Evolutionary conservation across 2,329 filamentous ascomycete genomes (phyloP).

Genomic region (Raffaelea albimanens): DNA sequence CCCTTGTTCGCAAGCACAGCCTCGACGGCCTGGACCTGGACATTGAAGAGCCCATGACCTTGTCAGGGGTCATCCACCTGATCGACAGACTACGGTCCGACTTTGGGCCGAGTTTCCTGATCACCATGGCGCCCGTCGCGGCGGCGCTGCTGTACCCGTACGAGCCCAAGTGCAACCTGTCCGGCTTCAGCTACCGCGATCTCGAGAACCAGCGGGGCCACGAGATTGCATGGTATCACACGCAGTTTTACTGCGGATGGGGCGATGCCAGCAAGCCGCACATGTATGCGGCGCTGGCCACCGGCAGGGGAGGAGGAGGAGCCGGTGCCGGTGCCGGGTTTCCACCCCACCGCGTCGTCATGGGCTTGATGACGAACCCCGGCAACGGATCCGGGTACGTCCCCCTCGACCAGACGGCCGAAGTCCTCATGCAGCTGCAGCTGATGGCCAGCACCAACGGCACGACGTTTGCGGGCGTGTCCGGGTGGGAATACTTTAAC

Average conservation of each 20-base stretch:
- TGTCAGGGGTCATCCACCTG: constrained; percentile 51
- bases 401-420: constrained; percentile 43
- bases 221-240: constrained; percentile 70
- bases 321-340: constrained; percentile 68
- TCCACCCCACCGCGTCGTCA: constrained; percentile 57
- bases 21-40: constrained; percentile 64
- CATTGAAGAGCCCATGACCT: constrained; percentile 63
- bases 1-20: constrained; percentile 45
- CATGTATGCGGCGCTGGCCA: constrained; percentile 35
- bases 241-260: constrained; percentile 82
- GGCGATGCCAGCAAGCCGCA: constrained; percentile 48
- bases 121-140: constrained; percentile 71
- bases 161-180: constrained; percentile 52
- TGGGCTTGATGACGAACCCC: constrained; percentile 67
- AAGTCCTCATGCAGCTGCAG: constrained; percentile 44
- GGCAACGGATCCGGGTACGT: constrained; percentile 61
- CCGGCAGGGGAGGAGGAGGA: constrained; percentile 58
- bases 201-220: constrained; percentile 55
- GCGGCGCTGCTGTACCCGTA: constrained; percentile 54
- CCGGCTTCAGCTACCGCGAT: constrained; percentile 64
- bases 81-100: constrained; percentile 56
- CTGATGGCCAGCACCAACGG: neutral
- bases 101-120: constrained; percentile 58
- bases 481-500: constrained; percentile 86
- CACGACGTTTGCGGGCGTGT: constrained; percentile 59